Evolutionary conservation across 2,329 filamentous ascomycete species (phyloP), one percentile per base, ranked within the genome.

Genomic region (Pleomassaria siparia): DNA sequence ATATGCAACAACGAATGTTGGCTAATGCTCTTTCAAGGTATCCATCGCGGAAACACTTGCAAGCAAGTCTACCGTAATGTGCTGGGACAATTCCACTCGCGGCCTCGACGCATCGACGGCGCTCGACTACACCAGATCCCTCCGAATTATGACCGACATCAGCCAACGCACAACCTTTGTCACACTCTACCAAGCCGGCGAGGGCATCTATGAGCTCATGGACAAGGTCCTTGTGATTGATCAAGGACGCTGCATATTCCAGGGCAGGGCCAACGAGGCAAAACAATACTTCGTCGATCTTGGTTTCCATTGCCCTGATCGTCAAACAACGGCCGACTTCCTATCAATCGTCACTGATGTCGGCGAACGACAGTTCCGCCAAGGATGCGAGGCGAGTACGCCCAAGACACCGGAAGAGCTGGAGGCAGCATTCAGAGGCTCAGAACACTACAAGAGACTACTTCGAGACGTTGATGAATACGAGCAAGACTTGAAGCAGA

Each of bases 191-290:
- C 85, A 88, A 65, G 85, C 85, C 1, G 83, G 84, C 44, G 83
- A 88, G 63, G 81, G 80, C 18, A 86, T 88, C 50, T 88, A 87
- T 60, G 78, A 84, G 53, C 74, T 87, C 25, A 88, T 91, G 80
- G 88, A 94, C 66, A 91, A 91, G 69, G 88, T 91, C 2, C 69
- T 91, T 42, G 82, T 91, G 16, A 88, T 92, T 44, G 86, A 91
- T 55, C 74, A 82, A 41, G 88, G 88, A 1, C 81, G 84, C 4
- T 82, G 85, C 70, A 80, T 88, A 44, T 89, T 81, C 70, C 82
- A 83, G 62, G 86, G 86, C 0, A 81, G 79, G 2, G 77, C 79
- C 3, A 71, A 73, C n/a, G 75, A 81, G 36, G 86, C 86, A 2
- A 80, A 77, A 46, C 73, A 80, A 47, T 89, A 87, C 66, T 88